Percentiles rank a stretch among this genome's conserved stretches.
Evolutionary conservation across 2,329 filamentous ascomycete genomes (phyloP).

Genomic region (Neofusicoccum sp.): DNA sequence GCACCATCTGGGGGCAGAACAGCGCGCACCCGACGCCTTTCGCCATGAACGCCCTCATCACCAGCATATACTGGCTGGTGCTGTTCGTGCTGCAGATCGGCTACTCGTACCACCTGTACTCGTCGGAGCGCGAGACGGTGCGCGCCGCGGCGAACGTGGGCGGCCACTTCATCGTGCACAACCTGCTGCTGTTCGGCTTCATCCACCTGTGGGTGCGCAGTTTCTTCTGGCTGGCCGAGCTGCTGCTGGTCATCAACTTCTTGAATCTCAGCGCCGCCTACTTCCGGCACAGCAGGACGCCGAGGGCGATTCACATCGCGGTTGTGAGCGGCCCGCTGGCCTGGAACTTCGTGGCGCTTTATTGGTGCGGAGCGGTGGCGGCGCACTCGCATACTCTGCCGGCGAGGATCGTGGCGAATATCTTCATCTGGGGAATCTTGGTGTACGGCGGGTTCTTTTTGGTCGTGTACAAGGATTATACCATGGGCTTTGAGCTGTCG

Average conservation of each 20-base stretch:
- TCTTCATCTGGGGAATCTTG: constrained; percentile 84
- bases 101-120: constrained; percentile 79
- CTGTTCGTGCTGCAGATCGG: constrained; percentile 75
- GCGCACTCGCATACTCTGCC: constrained; percentile 67
- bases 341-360: constrained; percentile 84
- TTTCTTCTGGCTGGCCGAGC: constrained; percentile 74
- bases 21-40: constrained; percentile 69
- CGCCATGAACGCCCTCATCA: constrained; percentile 66
- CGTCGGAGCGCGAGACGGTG: constrained; percentile 62
- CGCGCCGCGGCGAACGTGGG: constrained; percentile 75
- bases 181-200: constrained; percentile 79
- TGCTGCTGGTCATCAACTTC: constrained; percentile 79
- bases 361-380: constrained; percentile 86
- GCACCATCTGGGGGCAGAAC: constrained; percentile 77
- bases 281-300: constrained; percentile 74
- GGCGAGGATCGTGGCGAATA: constrained; percentile 79
- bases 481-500: constrained; percentile 78
- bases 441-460: constrained; percentile 79
- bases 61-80: constrained; percentile 75
- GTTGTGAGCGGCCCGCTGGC: constrained; percentile 77
- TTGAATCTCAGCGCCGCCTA: constrained; percentile 78
- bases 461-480: constrained; percentile 70
- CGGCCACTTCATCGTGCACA: constrained; percentile 83
- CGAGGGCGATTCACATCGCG: constrained; percentile 74
- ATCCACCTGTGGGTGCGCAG: constrained; percentile 80